These are phyloP conservation scores for Glebionis coronaria DNA, from an alignment of 129 eudicot genomes.

Conservation along the genomic window DNA sequence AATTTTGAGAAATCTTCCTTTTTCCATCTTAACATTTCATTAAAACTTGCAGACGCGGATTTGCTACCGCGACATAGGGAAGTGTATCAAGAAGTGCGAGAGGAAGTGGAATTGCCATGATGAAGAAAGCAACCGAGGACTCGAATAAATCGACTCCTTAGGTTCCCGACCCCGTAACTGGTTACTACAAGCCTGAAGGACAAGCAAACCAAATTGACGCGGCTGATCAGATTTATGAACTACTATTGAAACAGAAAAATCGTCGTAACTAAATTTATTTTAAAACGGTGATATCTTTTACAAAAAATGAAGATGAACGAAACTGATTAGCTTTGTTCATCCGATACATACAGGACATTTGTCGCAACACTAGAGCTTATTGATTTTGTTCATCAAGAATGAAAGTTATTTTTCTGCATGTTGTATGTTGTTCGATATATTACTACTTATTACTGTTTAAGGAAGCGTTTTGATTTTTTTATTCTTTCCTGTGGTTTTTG, in stretches of 20 bases:
- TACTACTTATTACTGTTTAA: no score
- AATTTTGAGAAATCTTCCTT: not conserved
- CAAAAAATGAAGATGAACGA: slow-evolving; percentile 15
- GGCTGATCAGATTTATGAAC: slow-evolving; percentile 47
- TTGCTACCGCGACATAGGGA: slow-evolving; percentile 47
- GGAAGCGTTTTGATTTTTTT: no score
- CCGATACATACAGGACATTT: not conserved
- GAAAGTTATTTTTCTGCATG: not conserved
- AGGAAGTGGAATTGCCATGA: slow-evolving; percentile 37
- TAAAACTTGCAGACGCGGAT: slow-evolving; percentile 7
- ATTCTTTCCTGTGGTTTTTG: no score
- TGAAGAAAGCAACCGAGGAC: slow-evolving; percentile 43
- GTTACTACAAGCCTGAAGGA: slow-evolving; percentile 69
- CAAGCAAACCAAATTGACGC: slow-evolving; percentile 49
- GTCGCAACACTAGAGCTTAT: not conserved
- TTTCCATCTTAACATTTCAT: not conserved
- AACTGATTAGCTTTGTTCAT: not conserved
- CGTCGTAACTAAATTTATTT: slow-evolving; percentile 12
- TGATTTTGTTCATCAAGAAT: not conserved
- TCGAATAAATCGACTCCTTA: slow-evolving; percentile 46
- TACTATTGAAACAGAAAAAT: slow-evolving; percentile 44
- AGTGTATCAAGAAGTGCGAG: slow-evolving; percentile 31
- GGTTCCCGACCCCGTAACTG: slow-evolving; percentile 86
- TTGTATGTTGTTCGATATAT: not conserved
- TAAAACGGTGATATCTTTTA: not conserved